Conservation (phyloP, 1,284 basidiomycete species). For the Ustilago nuda region DNA sequence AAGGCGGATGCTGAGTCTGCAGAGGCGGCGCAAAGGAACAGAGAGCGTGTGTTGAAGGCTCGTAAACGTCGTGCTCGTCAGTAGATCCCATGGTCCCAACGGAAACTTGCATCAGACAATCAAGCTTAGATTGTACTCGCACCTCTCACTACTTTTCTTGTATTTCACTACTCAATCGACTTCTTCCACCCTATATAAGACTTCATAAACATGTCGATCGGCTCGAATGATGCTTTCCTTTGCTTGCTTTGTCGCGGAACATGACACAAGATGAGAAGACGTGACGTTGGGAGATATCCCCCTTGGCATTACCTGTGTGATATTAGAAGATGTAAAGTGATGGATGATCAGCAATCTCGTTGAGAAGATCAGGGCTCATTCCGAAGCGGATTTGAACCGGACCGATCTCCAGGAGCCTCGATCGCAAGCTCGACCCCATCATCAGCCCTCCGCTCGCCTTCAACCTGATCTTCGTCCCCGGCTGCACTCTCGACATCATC, state of each 20-base stretch:
- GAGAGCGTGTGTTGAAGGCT: conserved; percentile 37
- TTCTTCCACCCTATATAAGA: background rate
- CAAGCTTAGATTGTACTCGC: background rate
- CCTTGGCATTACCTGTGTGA: too few relatives aligned
- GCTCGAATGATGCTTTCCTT: background rate
- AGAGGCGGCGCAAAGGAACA: conserved; percentile 22
- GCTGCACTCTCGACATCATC: conserved; percentile 8
- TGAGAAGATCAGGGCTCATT: conserved; percentile 12
- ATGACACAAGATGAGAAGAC: too few relatives aligned
- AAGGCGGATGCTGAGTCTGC: conserved; percentile 1
- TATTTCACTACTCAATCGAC: conserved; percentile 17
- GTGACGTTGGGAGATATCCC: too few relatives aligned
- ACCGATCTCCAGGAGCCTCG: background rate
- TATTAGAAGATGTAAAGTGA: too few relatives aligned
- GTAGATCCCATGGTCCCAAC: background rate
- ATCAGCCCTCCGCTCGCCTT: background rate
- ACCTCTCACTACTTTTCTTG: conserved; percentile 13
- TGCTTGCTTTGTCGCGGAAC: too few relatives aligned
- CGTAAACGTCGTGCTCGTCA: conserved; percentile 41
- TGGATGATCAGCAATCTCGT: background rate
- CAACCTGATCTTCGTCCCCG: background rate
- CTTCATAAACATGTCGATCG: too few relatives aligned
- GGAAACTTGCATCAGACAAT: too few relatives aligned
- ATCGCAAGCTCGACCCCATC: conserved; percentile 24
- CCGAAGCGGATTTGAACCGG: conserved; percentile 21